phyloP scores from a whole-genome alignment of 1,284 basidiomycete genomes.

The Cystobasidium sp. region DNA sequence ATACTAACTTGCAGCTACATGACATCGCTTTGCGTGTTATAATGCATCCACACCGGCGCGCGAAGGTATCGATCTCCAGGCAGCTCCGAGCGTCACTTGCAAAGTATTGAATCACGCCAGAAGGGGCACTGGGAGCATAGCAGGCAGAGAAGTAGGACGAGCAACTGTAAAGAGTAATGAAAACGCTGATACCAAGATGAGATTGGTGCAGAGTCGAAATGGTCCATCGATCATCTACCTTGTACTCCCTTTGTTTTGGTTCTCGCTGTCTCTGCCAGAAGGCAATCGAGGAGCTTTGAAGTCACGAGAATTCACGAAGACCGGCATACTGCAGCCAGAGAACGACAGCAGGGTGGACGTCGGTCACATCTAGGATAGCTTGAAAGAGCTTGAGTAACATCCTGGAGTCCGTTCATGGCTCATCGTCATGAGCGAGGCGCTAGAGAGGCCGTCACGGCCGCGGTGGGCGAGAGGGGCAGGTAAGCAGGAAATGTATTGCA shows the following conservation, averaged over 20 bases:
- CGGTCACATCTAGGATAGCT: neutral
- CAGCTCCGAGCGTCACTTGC: no score
- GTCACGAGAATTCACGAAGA: neutral
- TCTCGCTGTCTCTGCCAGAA: neutral
- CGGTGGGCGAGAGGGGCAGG: conserved; percentile 27
- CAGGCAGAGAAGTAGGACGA: no score
- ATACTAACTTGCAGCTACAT: no score
- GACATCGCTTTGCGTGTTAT: no score
- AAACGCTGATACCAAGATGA: no score
- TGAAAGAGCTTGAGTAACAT: neutral
- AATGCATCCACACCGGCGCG: no score
- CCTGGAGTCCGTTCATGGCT: conserved; percentile 6
- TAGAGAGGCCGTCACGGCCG: conserved; percentile 28
- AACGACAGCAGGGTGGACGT: neutral
- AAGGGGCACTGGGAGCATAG: no score
- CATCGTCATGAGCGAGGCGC: conserved; percentile 18
- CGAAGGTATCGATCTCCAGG: no score
- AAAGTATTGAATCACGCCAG: no score
- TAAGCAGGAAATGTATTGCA: neutral
- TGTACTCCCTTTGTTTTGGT: neutral
- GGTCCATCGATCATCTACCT: neutral
- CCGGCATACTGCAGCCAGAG: neutral
- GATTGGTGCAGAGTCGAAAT: neutral
- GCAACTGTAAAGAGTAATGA: no score
- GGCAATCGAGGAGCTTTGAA: conserved; percentile 12